These are phyloP conservation scores for Trichothecium roseum DNA, from an alignment of 2,329 filamentous ascomycete species.

Conservation along the genomic window DNA sequence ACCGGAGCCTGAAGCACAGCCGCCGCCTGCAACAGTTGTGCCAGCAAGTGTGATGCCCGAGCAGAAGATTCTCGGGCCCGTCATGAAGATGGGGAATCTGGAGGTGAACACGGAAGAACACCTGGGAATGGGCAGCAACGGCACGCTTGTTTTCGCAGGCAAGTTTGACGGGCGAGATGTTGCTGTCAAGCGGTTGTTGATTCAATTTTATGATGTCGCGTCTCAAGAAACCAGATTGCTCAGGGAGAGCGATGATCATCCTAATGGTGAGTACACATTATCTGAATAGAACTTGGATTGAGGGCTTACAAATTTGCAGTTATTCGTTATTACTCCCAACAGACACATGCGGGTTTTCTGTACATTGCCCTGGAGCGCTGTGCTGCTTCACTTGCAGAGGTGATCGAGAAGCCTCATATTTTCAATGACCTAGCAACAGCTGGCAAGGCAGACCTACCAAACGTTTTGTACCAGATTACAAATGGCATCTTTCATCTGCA, in stretches of 20 bases:
- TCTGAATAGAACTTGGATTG: neutral
- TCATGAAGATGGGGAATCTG: slow-evolving; percentile 52
- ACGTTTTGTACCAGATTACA: slow-evolving; percentile 79
- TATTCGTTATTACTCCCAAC: slow-evolving; percentile 90
- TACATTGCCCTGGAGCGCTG: slow-evolving; percentile 96
- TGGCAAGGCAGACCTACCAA: slow-evolving; percentile 65
- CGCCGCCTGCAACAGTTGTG: slow-evolving; percentile 40
- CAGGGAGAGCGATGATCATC: slow-evolving; percentile 88
- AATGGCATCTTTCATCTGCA: slow-evolving; percentile 84
- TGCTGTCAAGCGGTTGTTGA: slow-evolving; percentile 92
- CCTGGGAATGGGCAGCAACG: slow-evolving; percentile 77
- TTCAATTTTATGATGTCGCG: slow-evolving; percentile 91
- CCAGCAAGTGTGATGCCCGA: slow-evolving; percentile 14
- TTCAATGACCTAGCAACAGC: slow-evolving; percentile 61
- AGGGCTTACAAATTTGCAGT: slow-evolving; percentile 36
- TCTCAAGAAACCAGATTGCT: slow-evolving; percentile 86
- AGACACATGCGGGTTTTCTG: slow-evolving; percentile 78
- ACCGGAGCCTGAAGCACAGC: slow-evolving; percentile 53
- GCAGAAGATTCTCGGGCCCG: slow-evolving; percentile 28
- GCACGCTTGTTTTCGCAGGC: slow-evolving; percentile 93
- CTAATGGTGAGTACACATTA: slow-evolving; percentile 50
- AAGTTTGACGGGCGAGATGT: slow-evolving; percentile 88
- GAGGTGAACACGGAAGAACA: slow-evolving; percentile 54
- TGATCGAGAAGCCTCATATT: slow-evolving; percentile 64
- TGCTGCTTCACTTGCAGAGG: slow-evolving; percentile 83